A percentile compares a stretch with the other conserved stretches of the same genome.
Evolutionary conservation across 1,139 yeast genomes (phyloP).

Genomic region (Hemisphaericaspora subhashii): DNA sequence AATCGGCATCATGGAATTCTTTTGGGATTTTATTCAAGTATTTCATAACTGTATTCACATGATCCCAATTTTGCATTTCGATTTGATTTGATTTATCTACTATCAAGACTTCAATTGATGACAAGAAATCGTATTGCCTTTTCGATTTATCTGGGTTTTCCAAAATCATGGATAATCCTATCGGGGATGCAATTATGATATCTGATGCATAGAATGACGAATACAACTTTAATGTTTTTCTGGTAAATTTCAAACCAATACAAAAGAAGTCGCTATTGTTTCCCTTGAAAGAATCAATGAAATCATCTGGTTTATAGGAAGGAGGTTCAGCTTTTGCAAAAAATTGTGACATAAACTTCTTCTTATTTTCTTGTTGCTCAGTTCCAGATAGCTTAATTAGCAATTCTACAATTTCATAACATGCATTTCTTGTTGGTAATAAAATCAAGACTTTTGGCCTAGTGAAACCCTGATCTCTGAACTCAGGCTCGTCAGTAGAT

Average conservation of each 20-base stretch:
- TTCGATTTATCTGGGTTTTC: constrained; percentile 63
- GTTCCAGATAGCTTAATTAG: constrained; percentile 64
- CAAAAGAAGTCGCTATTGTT: constrained; percentile 92
- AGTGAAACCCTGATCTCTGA: constrained; percentile 92
- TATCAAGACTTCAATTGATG: constrained; percentile 80
- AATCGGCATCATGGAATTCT: constrained; percentile 81
- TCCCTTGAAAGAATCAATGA: constrained; percentile 77
- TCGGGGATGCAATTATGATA: constrained; percentile 85
- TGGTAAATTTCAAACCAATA: constrained; percentile 82
- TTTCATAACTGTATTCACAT: constrained; percentile 68
- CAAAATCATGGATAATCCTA: constrained; percentile 81
- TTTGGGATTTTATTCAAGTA: constrained; percentile 76
- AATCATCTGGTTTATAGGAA: constrained; percentile 76
- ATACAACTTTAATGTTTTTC: constrained; percentile 81
- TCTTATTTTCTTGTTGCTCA: constrained; percentile 77
- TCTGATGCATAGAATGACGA: constrained; percentile 86
- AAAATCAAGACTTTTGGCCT: constrained; percentile 84
- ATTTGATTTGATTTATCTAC: constrained; percentile 85
- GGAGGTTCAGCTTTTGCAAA: constrained; percentile 54
- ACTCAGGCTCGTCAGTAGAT: constrained; percentile 52
- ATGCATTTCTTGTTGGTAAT: constrained; percentile 81
- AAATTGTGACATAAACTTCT: constrained; percentile 73
- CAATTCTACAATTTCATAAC: constrained; percentile 66
- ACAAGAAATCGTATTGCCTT: constrained; percentile 68
- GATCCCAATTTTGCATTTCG: constrained; percentile 94